A percentile compares a stretch with the other conserved stretches of the same genome.
These are phyloP conservation scores for Polygonum maritimum DNA, from an alignment of 148 eudicot species.

Conservation along the genomic window DNA sequence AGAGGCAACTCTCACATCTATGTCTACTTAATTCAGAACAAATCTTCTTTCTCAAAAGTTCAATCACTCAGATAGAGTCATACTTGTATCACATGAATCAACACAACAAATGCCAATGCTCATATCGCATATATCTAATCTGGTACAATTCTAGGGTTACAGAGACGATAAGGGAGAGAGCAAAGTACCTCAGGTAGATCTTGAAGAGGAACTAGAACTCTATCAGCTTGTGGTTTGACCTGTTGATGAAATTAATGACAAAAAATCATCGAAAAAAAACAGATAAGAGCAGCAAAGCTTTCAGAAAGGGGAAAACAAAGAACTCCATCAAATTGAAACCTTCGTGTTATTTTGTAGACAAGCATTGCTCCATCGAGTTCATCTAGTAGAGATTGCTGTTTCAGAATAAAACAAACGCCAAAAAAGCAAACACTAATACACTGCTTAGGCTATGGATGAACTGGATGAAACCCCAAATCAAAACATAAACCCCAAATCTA, in stretches of 20 bases:
- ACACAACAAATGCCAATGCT: neutral
- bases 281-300: too few species aligned
- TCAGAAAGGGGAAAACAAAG: too few species aligned
- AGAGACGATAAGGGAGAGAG: neutral
- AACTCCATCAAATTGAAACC: too few species aligned
- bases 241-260: slow-evolving; percentile 11
- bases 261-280: neutral
- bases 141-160: neutral
- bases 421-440: neutral
- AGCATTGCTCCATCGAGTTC: too few species aligned
- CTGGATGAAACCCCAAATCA: too few species aligned
- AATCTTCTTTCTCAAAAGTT: neutral
- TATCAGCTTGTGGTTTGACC: slow-evolving; percentile 89
- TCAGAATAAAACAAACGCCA: neutral
- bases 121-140: neutral
- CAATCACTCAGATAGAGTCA: neutral
- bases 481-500: too few species aligned
- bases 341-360: too few species aligned
- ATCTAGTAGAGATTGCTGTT: too few species aligned
- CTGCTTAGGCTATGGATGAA: too few species aligned
- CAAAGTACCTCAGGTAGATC: slow-evolving; percentile 61
- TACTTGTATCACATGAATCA: neutral
- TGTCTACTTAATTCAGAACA: neutral
- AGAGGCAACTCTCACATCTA: neutral
- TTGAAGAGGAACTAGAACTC: slow-evolving; percentile 79